phyloP scores from a whole-genome alignment of 805 yeast species.

The Metschnikowia continentalis region DNA sequence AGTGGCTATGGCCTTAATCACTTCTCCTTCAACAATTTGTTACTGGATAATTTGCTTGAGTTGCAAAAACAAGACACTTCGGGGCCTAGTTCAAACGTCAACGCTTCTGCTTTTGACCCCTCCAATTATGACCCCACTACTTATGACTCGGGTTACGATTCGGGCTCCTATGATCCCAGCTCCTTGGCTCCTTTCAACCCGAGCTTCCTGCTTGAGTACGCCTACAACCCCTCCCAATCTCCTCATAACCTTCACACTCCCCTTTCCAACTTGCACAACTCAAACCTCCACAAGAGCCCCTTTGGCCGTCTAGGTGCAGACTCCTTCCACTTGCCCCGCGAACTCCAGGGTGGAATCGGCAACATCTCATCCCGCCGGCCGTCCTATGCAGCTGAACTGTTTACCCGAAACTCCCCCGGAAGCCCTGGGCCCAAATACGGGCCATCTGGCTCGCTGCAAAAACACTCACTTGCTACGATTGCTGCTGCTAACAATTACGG shows the following conservation, averaged over 20 bases:
- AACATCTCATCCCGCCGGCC: slow-evolving; percentile 67
- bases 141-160: neutral
- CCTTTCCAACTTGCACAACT: neutral
- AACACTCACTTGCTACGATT: slow-evolving; percentile 22
- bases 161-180: neutral
- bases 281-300: neutral
- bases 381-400: slow-evolving; percentile 65
- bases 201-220: neutral
- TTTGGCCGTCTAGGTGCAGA: slow-evolving; percentile 15
- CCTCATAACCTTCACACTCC: neutral
- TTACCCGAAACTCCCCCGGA: slow-evolving; percentile 32
- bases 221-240: neutral
- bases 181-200: neutral
- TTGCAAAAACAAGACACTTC: slow-evolving; percentile 1
- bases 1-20: neutral
- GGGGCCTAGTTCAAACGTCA: neutral
- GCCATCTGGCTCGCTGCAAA: slow-evolving; percentile 2
- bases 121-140: neutral
- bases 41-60: slow-evolving; percentile 8
- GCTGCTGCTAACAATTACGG: slow-evolving; percentile 29
- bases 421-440: neutral
- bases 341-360: slow-evolving; percentile 62
- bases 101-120: no score
- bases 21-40: slow-evolving; percentile 4
- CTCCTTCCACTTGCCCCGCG: slow-evolving; percentile 49